These are phyloP conservation scores for Lasiosphaeria ovina DNA, from an alignment of 495 filamentous ascomycete species.

Conservation along the genomic window DNA sequence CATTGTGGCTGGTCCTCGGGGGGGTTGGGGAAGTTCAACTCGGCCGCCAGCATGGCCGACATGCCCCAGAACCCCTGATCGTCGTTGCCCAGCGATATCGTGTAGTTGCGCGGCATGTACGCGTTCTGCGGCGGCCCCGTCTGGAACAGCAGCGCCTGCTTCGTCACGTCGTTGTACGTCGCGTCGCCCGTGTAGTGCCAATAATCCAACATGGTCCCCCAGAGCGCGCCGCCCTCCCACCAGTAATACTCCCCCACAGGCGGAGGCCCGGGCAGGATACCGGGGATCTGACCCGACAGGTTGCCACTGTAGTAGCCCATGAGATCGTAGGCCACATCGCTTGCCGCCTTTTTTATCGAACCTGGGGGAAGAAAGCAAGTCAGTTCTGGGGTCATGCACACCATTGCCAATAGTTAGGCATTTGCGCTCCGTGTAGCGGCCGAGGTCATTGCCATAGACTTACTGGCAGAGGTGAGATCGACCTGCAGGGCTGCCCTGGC, in stretches of 20 bases:
- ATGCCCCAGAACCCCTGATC: slow-evolving; percentile 79
- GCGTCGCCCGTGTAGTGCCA: slow-evolving; percentile 64
- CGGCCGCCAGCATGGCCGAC: slow-evolving; percentile 66
- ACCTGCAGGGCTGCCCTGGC: slow-evolving; percentile 12
- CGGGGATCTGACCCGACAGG: slow-evolving; percentile 57
- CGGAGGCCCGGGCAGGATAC: slow-evolving; percentile 55
- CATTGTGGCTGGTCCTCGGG: slow-evolving; percentile 57
- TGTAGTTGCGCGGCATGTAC: slow-evolving; percentile 67
- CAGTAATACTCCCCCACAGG: slow-evolving; percentile 49
- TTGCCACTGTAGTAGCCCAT: slow-evolving; percentile 62
- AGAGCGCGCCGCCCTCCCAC: slow-evolving; percentile 44
- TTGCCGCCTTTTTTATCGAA: slow-evolving; percentile 59
- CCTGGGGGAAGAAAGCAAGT: slow-evolving; percentile 28
- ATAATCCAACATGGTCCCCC: slow-evolving; percentile 61
- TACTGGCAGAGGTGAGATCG: slow-evolving; percentile 12
- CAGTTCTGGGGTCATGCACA: background rate
- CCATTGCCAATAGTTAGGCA: background rate
- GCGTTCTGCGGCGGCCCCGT: slow-evolving; percentile 50
- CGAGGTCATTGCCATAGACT: background rate
- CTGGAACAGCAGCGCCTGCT: slow-evolving; percentile 58
- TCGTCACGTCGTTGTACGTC: slow-evolving; percentile 57
- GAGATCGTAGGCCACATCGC: slow-evolving; percentile 59
- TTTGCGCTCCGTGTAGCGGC: background rate
- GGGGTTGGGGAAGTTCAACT: slow-evolving; percentile 62
- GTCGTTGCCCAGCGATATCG: slow-evolving; percentile 67